Evolutionary conservation across 139 green algal genomes (phyloP), one percentile per base, ranked within the genome.

Genomic region (Pseudopediastrum boryanum): DNA sequence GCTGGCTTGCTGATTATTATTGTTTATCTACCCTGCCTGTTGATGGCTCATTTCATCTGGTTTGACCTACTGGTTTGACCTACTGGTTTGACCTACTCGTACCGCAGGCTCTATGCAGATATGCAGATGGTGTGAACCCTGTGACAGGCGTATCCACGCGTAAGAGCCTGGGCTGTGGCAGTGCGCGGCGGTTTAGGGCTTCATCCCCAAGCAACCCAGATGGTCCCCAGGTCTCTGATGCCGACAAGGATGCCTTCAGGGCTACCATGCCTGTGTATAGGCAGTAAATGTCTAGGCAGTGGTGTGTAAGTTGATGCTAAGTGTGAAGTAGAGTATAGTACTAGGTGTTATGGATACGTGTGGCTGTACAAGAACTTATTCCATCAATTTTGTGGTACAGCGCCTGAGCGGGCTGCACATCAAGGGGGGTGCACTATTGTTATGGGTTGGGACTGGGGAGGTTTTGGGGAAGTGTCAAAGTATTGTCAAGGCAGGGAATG

Each of bases 121-220:
- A 95, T 70, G 95, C 95, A 0, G 87, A 92, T 70, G 94, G 94
- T 33, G 78, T 83, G 13, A 99, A 98, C 85, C 81, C 94, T 1
- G 51, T 92, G 2, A 93, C 87, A 2, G 91, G 93, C 23, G 90
- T 94, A 2, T 71, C 67, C 36, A 99, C 95, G 0, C 84, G 95
- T 63, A 91, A 94, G 86, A 93, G 78, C 70, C 88, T 99, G 31
- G 94, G 91, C 21, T 98, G 95, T 73, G 91, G 91, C 67, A 87
- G 77, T 50, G 79, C 77, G 66, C 65, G 90, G 42, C 46, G 68
- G 4, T 93, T 92, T 70, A 79, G 46, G 38, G 79, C 80, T 5
- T 71, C 73, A 9, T 76, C 44, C 12, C 87, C 94, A 4, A 92
- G 78, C 52, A 94, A 88, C 81, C 85, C 85, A 10, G 94, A 98